Percentiles rank a stretch among this genome's conserved stretches.
phyloP scores from a whole-genome alignment of 257 asterid genomes.

The Solanum tacnaense region DNA sequence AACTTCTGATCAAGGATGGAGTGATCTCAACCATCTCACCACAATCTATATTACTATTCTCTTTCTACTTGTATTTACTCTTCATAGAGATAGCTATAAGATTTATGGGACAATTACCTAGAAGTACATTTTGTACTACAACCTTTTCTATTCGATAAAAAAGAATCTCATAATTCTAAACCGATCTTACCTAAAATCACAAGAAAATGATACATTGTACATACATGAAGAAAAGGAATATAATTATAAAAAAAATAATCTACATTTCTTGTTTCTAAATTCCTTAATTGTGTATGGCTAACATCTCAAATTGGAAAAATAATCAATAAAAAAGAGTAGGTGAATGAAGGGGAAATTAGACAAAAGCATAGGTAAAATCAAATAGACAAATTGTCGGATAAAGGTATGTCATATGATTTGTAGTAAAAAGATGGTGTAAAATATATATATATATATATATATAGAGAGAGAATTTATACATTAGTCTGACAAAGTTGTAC shows the following conservation, averaged over 20 bases:
- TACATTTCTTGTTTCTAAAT: neutral
- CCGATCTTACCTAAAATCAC: neutral
- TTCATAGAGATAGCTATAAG: neutral
- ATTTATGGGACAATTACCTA: neutral
- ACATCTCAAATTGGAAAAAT: neutral
- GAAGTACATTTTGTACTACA: neutral
- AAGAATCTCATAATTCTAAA: neutral
- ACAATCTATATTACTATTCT: neutral
- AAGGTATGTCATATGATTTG: neutral
- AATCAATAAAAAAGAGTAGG: neutral
- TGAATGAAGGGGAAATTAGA: neutral
- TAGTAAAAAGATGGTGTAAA: neutral
- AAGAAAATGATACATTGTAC: neutral
- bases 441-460: neutral
- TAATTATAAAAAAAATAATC: neutral
- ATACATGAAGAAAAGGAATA: neutral
- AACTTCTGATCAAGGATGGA: too few relatives aligned
- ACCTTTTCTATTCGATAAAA: neutral
- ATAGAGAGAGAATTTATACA: neutral
- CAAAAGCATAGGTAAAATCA: constrained; percentile 24
- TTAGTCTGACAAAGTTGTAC: constrained; percentile 8
- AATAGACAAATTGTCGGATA: constrained; percentile 13
- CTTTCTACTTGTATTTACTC: neutral
- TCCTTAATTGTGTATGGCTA: neutral
- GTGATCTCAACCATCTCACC: neutral